Percentiles rank a stretch among this genome's conserved stretches.
Conservation (phyloP, 2,329 filamentous ascomycete genomes). For the Kalmusia sp. region DNA sequence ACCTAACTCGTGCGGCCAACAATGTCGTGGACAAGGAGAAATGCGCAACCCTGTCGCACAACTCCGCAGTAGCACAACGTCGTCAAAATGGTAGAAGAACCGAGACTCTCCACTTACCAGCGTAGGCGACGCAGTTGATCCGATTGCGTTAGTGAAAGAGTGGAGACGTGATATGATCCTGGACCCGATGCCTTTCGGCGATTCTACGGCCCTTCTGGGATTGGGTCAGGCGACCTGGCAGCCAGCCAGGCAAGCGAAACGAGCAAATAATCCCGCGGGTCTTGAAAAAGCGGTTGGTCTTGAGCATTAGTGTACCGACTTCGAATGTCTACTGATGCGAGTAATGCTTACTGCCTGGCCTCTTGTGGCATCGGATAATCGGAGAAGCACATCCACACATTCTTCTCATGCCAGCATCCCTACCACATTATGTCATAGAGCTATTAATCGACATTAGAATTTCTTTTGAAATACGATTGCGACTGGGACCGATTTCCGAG, state of each 20-base stretch:
- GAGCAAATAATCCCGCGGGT: not conserved
- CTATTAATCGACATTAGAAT: too few relatives aligned
- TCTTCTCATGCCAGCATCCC: too few relatives aligned
- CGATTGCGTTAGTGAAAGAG: constrained; percentile 4
- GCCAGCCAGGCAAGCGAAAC: not conserved
- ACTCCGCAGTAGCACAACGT: constrained; percentile 3
- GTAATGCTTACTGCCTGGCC: too few relatives aligned
- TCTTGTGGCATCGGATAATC: too few relatives aligned
- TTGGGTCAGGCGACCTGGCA: not conserved
- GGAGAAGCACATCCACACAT: too few relatives aligned
- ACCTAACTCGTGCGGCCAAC: not conserved
- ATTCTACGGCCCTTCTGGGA: constrained; percentile 38
- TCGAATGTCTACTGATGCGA: not conserved
- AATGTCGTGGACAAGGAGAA: not conserved
- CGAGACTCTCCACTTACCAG: not conserved
- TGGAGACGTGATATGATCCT: constrained; percentile 3
- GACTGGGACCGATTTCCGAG: not conserved
- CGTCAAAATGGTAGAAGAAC: constrained; percentile 6
- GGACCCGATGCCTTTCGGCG: constrained; percentile 21
- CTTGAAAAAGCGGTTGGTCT: too few relatives aligned
- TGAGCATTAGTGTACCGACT: not conserved
- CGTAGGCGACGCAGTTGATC: too few relatives aligned
- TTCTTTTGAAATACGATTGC: not conserved
- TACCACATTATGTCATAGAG: too few relatives aligned
- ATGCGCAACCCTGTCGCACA: not conserved